Evolutionary conservation across 495 filamentous ascomycete species (phyloP).

Genomic region (Trichoderma erinaceum): DNA sequence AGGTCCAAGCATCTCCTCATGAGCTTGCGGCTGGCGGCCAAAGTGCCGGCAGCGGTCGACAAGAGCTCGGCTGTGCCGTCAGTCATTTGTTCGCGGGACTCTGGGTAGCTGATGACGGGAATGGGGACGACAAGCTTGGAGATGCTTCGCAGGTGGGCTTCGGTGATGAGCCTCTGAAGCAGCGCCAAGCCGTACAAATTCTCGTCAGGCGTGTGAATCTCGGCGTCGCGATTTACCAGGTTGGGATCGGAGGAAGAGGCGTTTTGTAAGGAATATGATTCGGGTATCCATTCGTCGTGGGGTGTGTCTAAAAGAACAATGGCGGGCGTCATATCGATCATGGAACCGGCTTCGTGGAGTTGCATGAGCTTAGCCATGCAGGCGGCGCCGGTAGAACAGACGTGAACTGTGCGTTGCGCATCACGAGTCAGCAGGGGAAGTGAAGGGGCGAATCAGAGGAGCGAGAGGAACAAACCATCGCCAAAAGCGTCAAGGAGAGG

Average conservation of each 20-base stretch:
- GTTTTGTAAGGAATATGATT: constrained; percentile 26
- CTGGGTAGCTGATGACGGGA: constrained; percentile 47
- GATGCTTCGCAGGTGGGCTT: constrained; percentile 62
- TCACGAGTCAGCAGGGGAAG: constrained; percentile 16
- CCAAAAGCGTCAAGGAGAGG: constrained; percentile 44
- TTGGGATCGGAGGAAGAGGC: constrained; percentile 41
- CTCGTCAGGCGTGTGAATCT: constrained; percentile 37
- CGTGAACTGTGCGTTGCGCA: constrained; percentile 52
- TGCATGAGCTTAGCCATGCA: constrained; percentile 65
- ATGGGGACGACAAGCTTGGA: constrained; percentile 72
- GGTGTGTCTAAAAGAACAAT: constrained; percentile 72
- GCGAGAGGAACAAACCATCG: constrained; percentile 35
- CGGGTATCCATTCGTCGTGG: constrained; percentile 42
- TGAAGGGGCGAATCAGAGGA: not conserved
- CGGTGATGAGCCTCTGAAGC: constrained; percentile 60
- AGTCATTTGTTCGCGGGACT: constrained; percentile 8
- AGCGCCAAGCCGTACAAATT: constrained; percentile 63
- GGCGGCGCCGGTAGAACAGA: constrained; percentile 63
- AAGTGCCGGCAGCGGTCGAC: constrained; percentile 24
- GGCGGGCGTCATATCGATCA: constrained; percentile 59
- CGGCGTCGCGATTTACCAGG: constrained; percentile 29
- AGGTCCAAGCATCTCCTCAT: constrained; percentile 67
- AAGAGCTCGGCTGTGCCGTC: constrained; percentile 31
- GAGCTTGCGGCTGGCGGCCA: constrained; percentile 36
- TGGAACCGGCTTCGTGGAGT: constrained; percentile 53